A percentile compares a stretch with the other conserved stretches of the same genome.
phyloP scores from a whole-genome alignment of 306 rosid genomes.

The Dalbergia oliveri region DNA sequence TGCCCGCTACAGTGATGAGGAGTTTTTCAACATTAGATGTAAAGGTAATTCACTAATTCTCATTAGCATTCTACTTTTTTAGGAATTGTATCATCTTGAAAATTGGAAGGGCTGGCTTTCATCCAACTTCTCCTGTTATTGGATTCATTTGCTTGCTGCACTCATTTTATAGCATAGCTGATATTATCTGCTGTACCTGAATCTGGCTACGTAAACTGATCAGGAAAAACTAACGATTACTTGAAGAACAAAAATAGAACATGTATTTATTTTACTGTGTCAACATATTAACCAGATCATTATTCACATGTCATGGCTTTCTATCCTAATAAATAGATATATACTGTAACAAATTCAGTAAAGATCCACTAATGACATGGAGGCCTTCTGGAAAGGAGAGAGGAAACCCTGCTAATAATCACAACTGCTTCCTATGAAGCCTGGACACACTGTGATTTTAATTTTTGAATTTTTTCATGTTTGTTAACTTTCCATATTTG shows the following conservation, averaged over 20 bases:
- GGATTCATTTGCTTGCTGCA: neutral
- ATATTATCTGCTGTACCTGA: constrained; percentile 15
- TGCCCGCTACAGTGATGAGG: constrained; percentile 89
- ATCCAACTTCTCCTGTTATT: constrained; percentile 19
- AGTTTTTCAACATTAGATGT: constrained; percentile 80
- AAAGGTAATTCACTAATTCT: constrained; percentile 67
- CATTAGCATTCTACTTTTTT: neutral
- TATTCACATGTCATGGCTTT: neutral
- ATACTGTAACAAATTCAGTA: neutral
- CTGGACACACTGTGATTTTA: neutral
- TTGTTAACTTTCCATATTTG: constrained; percentile 6
- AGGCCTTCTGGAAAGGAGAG: constrained; percentile 29
- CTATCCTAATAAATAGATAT: constrained; percentile 5
- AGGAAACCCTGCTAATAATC: neutral
- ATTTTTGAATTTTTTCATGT: constrained; percentile 1
- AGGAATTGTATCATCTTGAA: constrained; percentile 8
- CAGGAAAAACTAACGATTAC: neutral
- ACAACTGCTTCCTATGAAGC: neutral
- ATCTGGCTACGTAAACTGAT: constrained; percentile 12
- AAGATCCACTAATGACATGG: neutral
- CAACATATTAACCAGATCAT: constrained; percentile 4
- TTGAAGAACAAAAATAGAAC: constrained; percentile 12
- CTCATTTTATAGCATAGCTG: constrained; percentile 4
- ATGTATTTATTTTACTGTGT: neutral
- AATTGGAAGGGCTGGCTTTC: constrained; percentile 7